These are phyloP conservation scores for Cercophora newfieldiana DNA, from an alignment of 495 filamentous ascomycete species.

Conservation along the genomic window DNA sequence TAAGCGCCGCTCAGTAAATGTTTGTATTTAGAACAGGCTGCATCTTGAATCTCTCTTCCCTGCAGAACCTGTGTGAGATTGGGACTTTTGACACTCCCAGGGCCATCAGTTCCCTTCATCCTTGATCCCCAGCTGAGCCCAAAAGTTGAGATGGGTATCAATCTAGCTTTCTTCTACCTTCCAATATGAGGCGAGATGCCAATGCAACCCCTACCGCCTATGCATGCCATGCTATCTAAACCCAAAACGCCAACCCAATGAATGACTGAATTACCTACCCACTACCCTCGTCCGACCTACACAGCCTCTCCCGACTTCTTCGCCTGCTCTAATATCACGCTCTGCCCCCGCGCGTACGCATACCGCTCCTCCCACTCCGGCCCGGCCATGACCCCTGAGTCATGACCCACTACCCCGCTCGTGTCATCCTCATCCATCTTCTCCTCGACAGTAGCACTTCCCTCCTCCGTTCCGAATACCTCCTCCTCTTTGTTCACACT, in stretches of 20 bases:
- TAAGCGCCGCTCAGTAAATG: too few species aligned
- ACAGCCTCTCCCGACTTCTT: not conserved
- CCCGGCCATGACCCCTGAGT: not conserved
- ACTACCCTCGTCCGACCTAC: too few species aligned
- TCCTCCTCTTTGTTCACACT: not conserved
- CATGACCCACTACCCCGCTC: not conserved
- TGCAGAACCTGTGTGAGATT: not conserved
- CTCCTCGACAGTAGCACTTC: too few species aligned
- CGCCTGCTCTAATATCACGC: not conserved
- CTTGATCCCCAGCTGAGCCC: not conserved
- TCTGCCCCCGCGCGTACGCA: not conserved
- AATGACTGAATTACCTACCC: not conserved
- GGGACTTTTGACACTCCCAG: not conserved
- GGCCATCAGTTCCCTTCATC: not conserved
- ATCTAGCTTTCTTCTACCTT: not conserved
- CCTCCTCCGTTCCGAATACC: too few species aligned
- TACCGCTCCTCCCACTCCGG: not conserved
- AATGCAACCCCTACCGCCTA: too few species aligned
- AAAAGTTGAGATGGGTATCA: not conserved
- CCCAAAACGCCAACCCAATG: not conserved
- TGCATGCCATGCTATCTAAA: too few species aligned
- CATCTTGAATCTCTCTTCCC: not conserved
- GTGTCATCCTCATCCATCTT: not conserved
- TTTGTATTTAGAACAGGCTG: not conserved
- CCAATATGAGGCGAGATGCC: not conserved